Evolutionary conservation across 352 stramenopile species (phyloP), one percentile per base, ranked within the genome.

Genomic region (Phytophthora meadii): DNA sequence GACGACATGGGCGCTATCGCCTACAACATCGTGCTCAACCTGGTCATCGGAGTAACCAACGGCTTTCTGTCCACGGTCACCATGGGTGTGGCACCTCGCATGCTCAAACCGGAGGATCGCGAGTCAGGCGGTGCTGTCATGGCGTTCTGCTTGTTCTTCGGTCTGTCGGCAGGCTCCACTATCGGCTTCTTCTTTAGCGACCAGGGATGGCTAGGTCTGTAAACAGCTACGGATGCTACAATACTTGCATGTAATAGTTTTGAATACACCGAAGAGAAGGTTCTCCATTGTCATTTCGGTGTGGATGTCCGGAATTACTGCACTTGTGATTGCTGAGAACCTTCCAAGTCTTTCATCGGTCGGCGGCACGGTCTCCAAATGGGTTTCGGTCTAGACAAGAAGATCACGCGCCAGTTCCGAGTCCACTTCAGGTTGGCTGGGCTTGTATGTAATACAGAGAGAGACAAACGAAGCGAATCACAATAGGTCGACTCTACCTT

Each of bases 1-100:
- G 46, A 73, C 49, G 53, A 73, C 48, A 57, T 74, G 25, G 32
- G 54, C 3, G 55, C 66, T 49, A 70, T 84, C 36, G 45, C 51
- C 7, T 83, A 81, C 65, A 78, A 84, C 55, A 65, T 77, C 25
- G 39, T 71, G 7, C 58, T 89, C 14, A 89, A 82, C 59, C 65
- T 82, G 5, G 24, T 72, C 34, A 79, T 90, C 25, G 74, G 76
- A 17, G 17, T 91, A 8, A 70, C 68, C 9, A 85, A 80, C 37
- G 79, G 79, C 3, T 57, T 87, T 37, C 58, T 88, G 24, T 84
- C 61, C 14, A 89, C 81, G 8, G 71, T 89, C n/a, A 90, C 81
- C 3, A 88, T 88, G 72, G 76, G 79, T 5, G 58, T 78, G 1
- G 81, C 68, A 2, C 79, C 81, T 5, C 75, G 72, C 12, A 44